Base-by-base conservation (phyloP, 768 basidiomycete genomes). In the Floccularia luteovirens region DNA sequence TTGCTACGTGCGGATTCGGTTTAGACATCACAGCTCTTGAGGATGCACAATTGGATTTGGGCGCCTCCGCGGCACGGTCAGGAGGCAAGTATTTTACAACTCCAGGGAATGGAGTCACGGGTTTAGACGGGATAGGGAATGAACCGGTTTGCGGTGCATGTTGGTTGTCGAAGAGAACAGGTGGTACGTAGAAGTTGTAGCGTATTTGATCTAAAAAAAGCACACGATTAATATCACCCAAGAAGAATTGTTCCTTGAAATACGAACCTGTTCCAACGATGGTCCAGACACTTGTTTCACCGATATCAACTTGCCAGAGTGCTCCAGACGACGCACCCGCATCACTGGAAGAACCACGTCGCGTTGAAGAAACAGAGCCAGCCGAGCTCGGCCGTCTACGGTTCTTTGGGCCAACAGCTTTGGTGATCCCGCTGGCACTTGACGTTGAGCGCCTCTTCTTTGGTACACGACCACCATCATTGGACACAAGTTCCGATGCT, bases 281-380 rank as follows among this genome's bases (percentile, higher is more conserved):
- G 3, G 90, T 92, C 90, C 90, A 93, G 17, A 91, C 86, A 55
- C 88, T 90, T 22, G 89, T 90, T 66, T 92, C 90, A 45, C 90
- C 90, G 43, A 90, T 90, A 58, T 92, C 90, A 40, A 91, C 82
- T 54, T 82, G 82, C 88, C 86, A 90, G 17, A 87, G 70, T 7
- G 84, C 82, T 37, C 84, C 88, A 4, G 83, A 89, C 32, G 80
- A 77, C 38, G 80, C 79, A 24, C 79, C 75, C 30, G 74, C 56
- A 42, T 88, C 85, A 50, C 79, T 78, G 11, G 72, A 63, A 22
- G 77, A 77, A 11, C 81, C 79, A 31, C 82, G 77, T 24, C 83
- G 69, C 35, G 27, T 14, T 8, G 85, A 82, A 20, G 77, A 71
- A 12, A 78, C 72, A 19, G 81, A 83, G 1, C 81, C 77, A 6